Percentiles rank a stretch among this genome's conserved stretches.
Conservation (phyloP, 768 basidiomycete genomes). For the Floccularia luteovirens region DNA sequence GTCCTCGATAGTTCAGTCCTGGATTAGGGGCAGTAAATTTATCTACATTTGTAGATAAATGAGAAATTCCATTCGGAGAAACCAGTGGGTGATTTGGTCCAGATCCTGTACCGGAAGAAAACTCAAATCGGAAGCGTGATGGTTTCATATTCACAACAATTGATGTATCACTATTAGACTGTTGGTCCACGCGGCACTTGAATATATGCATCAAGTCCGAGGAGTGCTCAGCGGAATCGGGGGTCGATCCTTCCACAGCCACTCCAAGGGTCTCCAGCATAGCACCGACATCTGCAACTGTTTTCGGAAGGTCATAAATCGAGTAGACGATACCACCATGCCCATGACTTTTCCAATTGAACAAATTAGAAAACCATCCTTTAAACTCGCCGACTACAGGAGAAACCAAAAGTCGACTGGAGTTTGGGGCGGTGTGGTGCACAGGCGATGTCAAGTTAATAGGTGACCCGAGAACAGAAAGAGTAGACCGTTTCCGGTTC, state of each 20-base stretch:
- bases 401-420: conserved; percentile 38
- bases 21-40: background rate
- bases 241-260: conserved; percentile 28
- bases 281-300: conserved; percentile 55
- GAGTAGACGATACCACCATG: conserved; percentile 45
- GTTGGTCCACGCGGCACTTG: conserved; percentile 49
- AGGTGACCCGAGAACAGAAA: conserved; percentile 41
- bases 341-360: conserved; percentile 72
- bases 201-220: conserved; percentile 20
- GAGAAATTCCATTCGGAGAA: background rate
- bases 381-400: conserved; percentile 81
- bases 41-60: background rate
- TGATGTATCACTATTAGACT: conserved; percentile 22
- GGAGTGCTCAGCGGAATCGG: conserved; percentile 11
- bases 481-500: conserved; percentile 37
- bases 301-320: conserved; percentile 43
- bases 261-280: conserved; percentile 65
- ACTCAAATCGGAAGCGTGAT: conserved; percentile 81
- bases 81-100: background rate
- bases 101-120: conserved; percentile 17
- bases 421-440: conserved; percentile 19
- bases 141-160: conserved; percentile 55
- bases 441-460: conserved; percentile 32
- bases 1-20: conserved; percentile 8
- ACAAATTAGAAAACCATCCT: conserved; percentile 93